These are phyloP conservation scores for Amaranthus palmeri DNA, from an alignment of 148 eudicot species.

Conservation along the genomic window DNA sequence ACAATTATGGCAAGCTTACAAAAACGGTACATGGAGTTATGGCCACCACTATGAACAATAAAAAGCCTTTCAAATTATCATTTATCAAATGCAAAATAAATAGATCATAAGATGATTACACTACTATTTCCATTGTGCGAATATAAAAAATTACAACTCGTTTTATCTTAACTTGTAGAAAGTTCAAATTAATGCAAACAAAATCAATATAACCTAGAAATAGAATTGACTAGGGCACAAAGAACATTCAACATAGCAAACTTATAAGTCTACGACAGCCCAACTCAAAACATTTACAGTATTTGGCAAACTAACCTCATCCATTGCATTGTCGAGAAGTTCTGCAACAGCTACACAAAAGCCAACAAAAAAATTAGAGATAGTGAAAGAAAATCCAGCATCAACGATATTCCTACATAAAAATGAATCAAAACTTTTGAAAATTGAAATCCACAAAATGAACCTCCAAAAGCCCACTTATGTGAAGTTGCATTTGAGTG, in stretches of 20 bases:
- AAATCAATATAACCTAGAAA: background rate
- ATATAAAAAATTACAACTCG: background rate
- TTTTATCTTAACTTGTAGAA: background rate
- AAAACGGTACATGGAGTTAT: background rate
- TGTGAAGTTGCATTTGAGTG: conserved; percentile 97
- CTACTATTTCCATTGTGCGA: no score
- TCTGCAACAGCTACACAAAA: conserved; percentile 79
- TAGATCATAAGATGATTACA: background rate
- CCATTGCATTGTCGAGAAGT: conserved; percentile 88
- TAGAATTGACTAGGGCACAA: background rate
- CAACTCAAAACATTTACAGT: background rate
- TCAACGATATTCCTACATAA: conserved; percentile 1
- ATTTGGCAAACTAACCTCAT: conserved; percentile 54
- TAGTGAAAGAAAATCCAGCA: conserved; percentile 7
- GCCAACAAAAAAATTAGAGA: conserved; percentile 12
- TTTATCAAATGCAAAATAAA: background rate
- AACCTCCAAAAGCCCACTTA: conserved; percentile 97
- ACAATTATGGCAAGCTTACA: background rate
- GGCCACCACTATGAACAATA: background rate
- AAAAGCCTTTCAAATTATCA: background rate
- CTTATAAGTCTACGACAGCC: background rate
- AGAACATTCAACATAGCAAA: background rate
- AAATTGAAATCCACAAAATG: background rate
- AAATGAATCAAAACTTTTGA: background rate
- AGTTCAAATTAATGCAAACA: no score